A percentile compares a stretch with the other conserved stretches of the same genome.
These are phyloP conservation scores for Suhomyces bokatorum DNA, from an alignment of 1,139 yeast species.

Conservation along the genomic window DNA sequence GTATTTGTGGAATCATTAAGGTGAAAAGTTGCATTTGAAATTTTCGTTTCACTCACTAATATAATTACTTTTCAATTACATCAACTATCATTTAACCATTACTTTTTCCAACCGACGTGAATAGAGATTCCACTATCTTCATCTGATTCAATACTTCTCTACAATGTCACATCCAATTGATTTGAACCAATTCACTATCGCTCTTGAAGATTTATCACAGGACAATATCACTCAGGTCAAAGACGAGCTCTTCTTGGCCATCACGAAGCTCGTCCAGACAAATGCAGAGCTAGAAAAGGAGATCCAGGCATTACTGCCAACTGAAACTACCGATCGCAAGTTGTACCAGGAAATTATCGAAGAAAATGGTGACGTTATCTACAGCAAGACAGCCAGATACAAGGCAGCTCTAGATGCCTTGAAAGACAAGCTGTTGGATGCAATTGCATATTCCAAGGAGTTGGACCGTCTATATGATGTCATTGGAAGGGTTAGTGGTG, in stretches of 20 bases:
- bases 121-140: too few relatives aligned
- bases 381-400: constrained; percentile 1
- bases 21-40: constrained; percentile 1
- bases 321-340: constrained; percentile 4
- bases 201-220: constrained; percentile 38
- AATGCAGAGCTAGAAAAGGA: constrained; percentile 32
- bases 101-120: too few relatives aligned
- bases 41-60: neutral
- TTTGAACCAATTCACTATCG: constrained; percentile 28
- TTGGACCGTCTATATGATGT: neutral
- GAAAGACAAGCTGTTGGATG: constrained; percentile 6
- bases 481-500: neutral
- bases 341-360: constrained; percentile 25
- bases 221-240: constrained; percentile 28
- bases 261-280: constrained; percentile 34
- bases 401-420: constrained; percentile 4
- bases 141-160: neutral
- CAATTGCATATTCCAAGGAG: constrained; percentile 1
- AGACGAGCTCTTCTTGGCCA: constrained; percentile 27
- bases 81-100: too few relatives aligned
- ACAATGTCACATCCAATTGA: constrained; percentile 26
- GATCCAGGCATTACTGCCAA: constrained; percentile 19
- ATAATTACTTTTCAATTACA: too few relatives aligned
- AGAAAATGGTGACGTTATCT: constrained; percentile 37
- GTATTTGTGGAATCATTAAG: constrained; percentile 1